phyloP scores from a whole-genome alignment of 2,329 filamentous ascomycete genomes.

The Emericellopsis atlantica region DNA sequence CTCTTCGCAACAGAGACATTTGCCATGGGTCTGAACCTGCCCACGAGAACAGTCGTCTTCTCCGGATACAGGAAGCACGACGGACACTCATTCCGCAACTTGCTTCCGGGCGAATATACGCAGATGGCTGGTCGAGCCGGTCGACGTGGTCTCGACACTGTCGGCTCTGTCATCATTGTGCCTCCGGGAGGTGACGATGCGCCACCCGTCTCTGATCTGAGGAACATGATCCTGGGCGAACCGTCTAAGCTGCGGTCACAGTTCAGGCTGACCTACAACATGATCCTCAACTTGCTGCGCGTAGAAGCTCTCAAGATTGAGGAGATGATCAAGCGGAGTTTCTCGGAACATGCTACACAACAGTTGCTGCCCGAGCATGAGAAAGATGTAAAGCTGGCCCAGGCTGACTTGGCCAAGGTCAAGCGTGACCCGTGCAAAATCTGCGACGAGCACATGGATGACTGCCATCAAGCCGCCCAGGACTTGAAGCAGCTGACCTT shows the following conservation, averaged over 20 bases:
- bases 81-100: conserved; percentile 78
- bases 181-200: conserved; percentile 74
- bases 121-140: conserved; percentile 98
- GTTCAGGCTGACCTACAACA: conserved; percentile 96
- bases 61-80: conserved; percentile 96
- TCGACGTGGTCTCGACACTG: conserved; percentile 90
- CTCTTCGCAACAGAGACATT: conserved; percentile 97
- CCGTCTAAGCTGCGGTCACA: conserved; percentile 92
- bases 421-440: conserved; percentile 73
- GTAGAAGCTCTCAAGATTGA: conserved; percentile 97
- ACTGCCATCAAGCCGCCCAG: conserved; percentile 71
- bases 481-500: conserved; percentile 68
- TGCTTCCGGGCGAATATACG: conserved; percentile 91
- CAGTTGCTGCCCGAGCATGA: conserved; percentile 90
- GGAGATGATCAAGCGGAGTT: conserved; percentile 99
- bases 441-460: conserved; percentile 70
- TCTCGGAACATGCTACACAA: conserved; percentile 95
- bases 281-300: conserved; percentile 91
- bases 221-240: conserved; percentile 91
- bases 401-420: conserved; percentile 82
- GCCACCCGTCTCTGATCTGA: conserved; percentile 68
- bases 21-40: conserved; percentile 93
- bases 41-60: conserved; percentile 92
- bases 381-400: conserved; percentile 82
- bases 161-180: conserved; percentile 97